Conservation (phyloP, 192 early-diverging fungal genomes). For the Entomortierella beljakovae region DNA sequence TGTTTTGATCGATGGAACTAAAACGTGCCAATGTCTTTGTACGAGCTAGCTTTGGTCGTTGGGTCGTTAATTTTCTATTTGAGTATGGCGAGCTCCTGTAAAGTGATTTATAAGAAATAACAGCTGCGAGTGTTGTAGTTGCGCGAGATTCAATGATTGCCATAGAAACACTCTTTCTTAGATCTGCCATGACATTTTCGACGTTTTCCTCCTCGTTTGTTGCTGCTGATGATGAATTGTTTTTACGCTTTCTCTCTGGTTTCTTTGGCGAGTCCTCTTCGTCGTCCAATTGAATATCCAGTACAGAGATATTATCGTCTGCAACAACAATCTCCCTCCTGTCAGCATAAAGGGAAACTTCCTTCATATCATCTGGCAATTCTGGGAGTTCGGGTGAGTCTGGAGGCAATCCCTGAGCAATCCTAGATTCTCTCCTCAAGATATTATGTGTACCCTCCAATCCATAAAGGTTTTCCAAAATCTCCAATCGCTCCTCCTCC, state of each 20-base stretch:
- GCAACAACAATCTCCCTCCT: slow-evolving; percentile 44
- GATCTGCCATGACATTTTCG: slow-evolving; percentile 28
- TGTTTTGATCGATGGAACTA: slow-evolving; percentile 20
- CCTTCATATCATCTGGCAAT: slow-evolving; percentile 20
- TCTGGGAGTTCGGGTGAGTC: slow-evolving; percentile 27
- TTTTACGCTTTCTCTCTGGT: neutral
- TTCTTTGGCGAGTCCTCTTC: neutral
- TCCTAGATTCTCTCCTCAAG: slow-evolving; percentile 30
- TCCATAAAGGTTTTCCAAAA: slow-evolving; percentile 29
- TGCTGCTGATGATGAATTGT: no score
- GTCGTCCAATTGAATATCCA: slow-evolving; percentile 37
- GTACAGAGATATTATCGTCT: slow-evolving; percentile 40
- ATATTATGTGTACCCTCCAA: slow-evolving; percentile 25
- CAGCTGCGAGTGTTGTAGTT: neutral
- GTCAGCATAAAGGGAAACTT: slow-evolving; percentile 39
- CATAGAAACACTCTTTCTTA: slow-evolving; percentile 37
- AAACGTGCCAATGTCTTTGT: slow-evolving; percentile 23
- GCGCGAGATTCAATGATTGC: slow-evolving; percentile 10
- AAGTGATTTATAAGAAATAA: neutral
- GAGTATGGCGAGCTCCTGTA: neutral
- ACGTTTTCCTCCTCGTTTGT: slow-evolving; percentile 26
- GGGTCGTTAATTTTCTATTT: neutral
- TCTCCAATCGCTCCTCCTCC: slow-evolving; percentile 27
- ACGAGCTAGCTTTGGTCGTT: neutral
- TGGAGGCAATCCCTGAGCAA: slow-evolving; percentile 32